A percentile compares a stretch with the other conserved stretches of the same genome.
These are phyloP conservation scores for Lentinula guzmanii DNA, from an alignment of 768 basidiomycete species.

Conservation along the genomic window DNA sequence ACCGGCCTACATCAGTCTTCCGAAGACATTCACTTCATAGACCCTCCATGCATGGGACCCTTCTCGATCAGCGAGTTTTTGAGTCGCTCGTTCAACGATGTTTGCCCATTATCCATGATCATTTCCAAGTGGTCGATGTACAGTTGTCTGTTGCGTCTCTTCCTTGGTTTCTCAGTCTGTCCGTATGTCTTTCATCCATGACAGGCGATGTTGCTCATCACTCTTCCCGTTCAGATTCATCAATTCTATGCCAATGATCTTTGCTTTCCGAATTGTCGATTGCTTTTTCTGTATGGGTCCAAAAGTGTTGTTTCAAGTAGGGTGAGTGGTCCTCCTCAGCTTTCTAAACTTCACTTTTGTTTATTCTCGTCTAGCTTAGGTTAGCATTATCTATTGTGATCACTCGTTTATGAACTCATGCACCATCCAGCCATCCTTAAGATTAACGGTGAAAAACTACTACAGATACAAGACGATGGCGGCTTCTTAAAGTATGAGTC, in stretches of 20 bases:
- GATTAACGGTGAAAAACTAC: constrained; percentile 89
- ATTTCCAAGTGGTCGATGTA: constrained; percentile 87
- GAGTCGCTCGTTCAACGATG: constrained; percentile 87
- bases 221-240: constrained; percentile 49
- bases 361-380: constrained; percentile 39
- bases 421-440: constrained; percentile 79
- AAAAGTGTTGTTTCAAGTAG: constrained; percentile 97
- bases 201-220: constrained; percentile 2
- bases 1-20: background rate
- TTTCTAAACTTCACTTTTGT: constrained; percentile 8
- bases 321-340: constrained; percentile 44
- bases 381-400: constrained; percentile 23
- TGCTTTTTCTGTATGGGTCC: constrained; percentile 99
- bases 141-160: constrained; percentile 95
- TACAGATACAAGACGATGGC: constrained; percentile 95
- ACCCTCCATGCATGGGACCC: constrained; percentile 97
- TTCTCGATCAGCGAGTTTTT: constrained; percentile 98
- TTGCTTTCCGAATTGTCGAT: constrained; percentile 95
- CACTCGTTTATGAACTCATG: constrained; percentile 11
- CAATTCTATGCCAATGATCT: constrained; percentile 95
- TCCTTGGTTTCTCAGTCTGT: constrained; percentile 98
- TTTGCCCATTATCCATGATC: constrained; percentile 90
- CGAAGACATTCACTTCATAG: constrained; percentile 27
- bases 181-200: constrained; percentile 28
- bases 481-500: constrained; percentile 81